Percentiles rank a stretch among this genome's conserved stretches.
Evolutionary conservation across 2,329 filamentous ascomycete species (phyloP).

Genomic region (Thielaviopsis punctulata): DNA sequence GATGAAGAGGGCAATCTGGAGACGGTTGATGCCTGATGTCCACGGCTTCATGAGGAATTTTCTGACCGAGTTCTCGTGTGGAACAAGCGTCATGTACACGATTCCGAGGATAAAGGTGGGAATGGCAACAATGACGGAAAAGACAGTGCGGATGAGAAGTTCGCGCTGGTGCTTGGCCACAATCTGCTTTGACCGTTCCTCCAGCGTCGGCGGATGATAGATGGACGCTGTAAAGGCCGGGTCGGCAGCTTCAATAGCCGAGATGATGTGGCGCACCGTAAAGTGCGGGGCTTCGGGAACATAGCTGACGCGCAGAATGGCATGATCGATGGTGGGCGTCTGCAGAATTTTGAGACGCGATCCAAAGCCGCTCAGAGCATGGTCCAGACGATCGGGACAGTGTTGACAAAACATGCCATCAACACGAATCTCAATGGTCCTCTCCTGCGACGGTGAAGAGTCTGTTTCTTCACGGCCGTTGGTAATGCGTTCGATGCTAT

Average conservation of each 20-base stretch:
- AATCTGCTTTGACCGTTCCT: slow-evolving; percentile 62
- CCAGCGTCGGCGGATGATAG: slow-evolving; percentile 65
- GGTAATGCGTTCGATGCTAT: slow-evolving; percentile 28
- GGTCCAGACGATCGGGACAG: slow-evolving; percentile 43
- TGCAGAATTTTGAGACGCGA: slow-evolving; percentile 34
- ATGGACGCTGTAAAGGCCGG: slow-evolving; percentile 49
- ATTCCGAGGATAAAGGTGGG: slow-evolving; percentile 80
- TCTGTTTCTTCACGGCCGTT: slow-evolving; percentile 22
- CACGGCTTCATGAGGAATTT: slow-evolving; percentile 54
- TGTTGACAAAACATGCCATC: slow-evolving; percentile 61
- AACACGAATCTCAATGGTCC: slow-evolving; percentile 47
- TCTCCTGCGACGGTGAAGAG: slow-evolving; percentile 20
- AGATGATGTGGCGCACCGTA: slow-evolving; percentile 59
- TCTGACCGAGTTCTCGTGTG: slow-evolving; percentile 37
- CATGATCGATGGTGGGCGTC: slow-evolving; percentile 39
- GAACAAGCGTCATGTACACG: slow-evolving; percentile 73
- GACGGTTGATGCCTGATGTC: slow-evolving; percentile 53
- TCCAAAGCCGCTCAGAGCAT: slow-evolving; percentile 35
- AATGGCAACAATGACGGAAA: slow-evolving; percentile 54
- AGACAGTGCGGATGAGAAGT: slow-evolving; percentile 50
- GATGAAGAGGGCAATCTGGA: slow-evolving; percentile 65
- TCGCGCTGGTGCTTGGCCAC: slow-evolving; percentile 51
- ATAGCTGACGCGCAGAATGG: slow-evolving; percentile 57
- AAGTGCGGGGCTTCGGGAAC: slow-evolving; percentile 47
- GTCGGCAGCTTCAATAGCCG: slow-evolving; percentile 48